Conservation (phyloP, 352 stramenopile species). For the Globisporangium camurandrum region DNA sequence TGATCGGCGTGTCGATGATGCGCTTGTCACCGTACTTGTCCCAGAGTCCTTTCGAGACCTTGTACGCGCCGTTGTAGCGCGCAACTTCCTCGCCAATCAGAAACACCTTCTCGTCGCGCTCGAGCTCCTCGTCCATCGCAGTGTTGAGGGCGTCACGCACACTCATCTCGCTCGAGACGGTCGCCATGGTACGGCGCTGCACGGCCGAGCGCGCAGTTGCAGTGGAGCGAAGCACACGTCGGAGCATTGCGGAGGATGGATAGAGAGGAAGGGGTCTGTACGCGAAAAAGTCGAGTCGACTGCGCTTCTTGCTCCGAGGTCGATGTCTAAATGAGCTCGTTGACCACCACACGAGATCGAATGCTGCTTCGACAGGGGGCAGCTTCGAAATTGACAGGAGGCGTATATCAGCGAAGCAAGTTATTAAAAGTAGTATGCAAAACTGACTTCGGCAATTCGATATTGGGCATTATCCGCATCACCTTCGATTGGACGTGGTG, state of each 20-base stretch:
- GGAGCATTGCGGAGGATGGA: background rate
- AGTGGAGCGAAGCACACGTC: background rate
- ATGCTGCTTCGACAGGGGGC: no score
- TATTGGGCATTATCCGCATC: no score
- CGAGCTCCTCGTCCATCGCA: conserved; percentile 99
- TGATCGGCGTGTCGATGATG: conserved; percentile 99
- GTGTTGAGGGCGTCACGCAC: conserved; percentile 98
- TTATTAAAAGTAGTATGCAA: no score
- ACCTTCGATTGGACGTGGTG: no score
- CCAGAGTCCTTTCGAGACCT: conserved; percentile 96
- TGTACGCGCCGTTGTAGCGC: conserved; percentile 99
- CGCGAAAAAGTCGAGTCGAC: no score
- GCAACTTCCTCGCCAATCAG: conserved; percentile 98
- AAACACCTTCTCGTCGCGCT: conserved; percentile 93
- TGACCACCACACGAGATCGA: no score
- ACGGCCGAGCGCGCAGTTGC: conserved; percentile 2
- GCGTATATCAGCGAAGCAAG: no score
- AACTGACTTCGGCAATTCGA: no score
- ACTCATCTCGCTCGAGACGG: conserved; percentile 84
- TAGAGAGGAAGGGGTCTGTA: background rate
- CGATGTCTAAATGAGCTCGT: no score
- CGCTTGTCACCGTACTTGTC: conserved; percentile 99
- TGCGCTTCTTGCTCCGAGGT: no score
- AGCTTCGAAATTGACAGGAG: no score
- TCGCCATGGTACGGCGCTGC: conserved; percentile 65